A percentile compares a stretch with the other conserved stretches of the same genome.
Evolutionary conservation across 768 basidiomycete genomes (phyloP).

Genomic region (Galerina marginata): DNA sequence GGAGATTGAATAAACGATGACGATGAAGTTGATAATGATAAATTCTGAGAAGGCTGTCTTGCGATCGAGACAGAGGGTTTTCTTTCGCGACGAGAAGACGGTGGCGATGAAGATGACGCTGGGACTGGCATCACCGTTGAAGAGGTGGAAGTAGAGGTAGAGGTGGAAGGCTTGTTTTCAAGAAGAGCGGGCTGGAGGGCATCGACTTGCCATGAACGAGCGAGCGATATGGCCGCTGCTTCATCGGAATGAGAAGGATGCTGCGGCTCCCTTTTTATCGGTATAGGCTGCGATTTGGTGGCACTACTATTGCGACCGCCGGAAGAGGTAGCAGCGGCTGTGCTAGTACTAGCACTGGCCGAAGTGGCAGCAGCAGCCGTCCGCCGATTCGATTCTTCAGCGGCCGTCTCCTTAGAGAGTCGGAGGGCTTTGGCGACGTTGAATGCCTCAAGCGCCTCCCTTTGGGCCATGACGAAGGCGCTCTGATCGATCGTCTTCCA

Average conservation of each 20-base stretch:
- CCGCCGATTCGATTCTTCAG: slow-evolving; percentile 23
- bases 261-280: slow-evolving; percentile 11
- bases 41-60: slow-evolving; percentile 17
- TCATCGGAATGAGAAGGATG: slow-evolving; percentile 13
- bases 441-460: slow-evolving; percentile 33
- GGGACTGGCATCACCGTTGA: background rate
- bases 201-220: slow-evolving; percentile 26
- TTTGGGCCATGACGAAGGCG: slow-evolving; percentile 34
- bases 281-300: slow-evolving; percentile 12
- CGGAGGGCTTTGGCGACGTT: slow-evolving; percentile 34
- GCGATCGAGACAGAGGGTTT: slow-evolving; percentile 14
- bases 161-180: slow-evolving; percentile 16
- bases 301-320: slow-evolving; percentile 1
- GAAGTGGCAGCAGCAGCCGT: slow-evolving; percentile 3
- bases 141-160: slow-evolving; percentile 12
- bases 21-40: slow-evolving; percentile 27
- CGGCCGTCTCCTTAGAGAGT: slow-evolving; percentile 32
- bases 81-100: slow-evolving; percentile 11
- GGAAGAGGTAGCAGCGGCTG: background rate
- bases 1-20: slow-evolving; percentile 7
- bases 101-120: slow-evolving; percentile 9
- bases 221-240: slow-evolving; percentile 20
- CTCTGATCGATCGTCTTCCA: slow-evolving; percentile 29
- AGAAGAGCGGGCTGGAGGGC: slow-evolving; percentile 22
- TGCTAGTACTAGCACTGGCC: slow-evolving; percentile 4